A percentile compares a stretch with the other conserved stretches of the same genome.
Conservation (phyloP, 2,329 filamentous ascomycete species). For the Apiospora saccharicola region DNA sequence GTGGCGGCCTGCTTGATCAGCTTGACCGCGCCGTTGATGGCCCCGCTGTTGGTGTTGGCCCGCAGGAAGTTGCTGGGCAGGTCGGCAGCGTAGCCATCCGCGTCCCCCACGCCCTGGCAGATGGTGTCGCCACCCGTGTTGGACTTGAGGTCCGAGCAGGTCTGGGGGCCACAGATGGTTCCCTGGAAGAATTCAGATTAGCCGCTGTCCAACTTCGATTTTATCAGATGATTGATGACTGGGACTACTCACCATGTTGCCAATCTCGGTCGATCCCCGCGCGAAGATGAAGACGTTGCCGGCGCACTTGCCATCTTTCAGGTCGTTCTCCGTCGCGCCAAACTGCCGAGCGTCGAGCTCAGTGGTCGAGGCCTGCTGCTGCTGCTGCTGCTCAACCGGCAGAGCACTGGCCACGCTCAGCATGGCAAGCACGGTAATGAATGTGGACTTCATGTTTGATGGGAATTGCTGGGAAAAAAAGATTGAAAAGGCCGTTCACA, state of each 20-base stretch:
- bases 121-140: conserved; percentile 39
- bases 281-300: conserved; percentile 45
- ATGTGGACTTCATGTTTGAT: conserved; percentile 27
- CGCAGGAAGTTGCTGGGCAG: conserved; percentile 40
- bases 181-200: conserved; percentile 33
- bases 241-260: conserved; percentile 41
- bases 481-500: neutral
- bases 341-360: conserved; percentile 26
- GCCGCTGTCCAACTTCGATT: neutral
- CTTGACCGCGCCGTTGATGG: conserved; percentile 40
- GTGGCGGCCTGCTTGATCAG: conserved; percentile 40
- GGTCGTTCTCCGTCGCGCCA: conserved; percentile 26
- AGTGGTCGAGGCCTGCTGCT: neutral
- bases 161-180: conserved; percentile 38
- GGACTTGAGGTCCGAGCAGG: conserved; percentile 39
- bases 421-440: conserved; percentile 26
- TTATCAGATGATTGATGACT: neutral
- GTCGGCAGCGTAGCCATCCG: conserved; percentile 40
- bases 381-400: conserved; percentile 25
- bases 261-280: conserved; percentile 43
- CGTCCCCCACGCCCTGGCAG: conserved; percentile 44
- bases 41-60: conserved; percentile 35
- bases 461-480: too few species aligned
- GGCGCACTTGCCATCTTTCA: conserved; percentile 37
- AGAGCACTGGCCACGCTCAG: conserved; percentile 26